Evolutionary conservation across 768 basidiomycete genomes (phyloP), one percentile per base, ranked within the genome.

Genomic region (Psilocybe azurescens): DNA sequence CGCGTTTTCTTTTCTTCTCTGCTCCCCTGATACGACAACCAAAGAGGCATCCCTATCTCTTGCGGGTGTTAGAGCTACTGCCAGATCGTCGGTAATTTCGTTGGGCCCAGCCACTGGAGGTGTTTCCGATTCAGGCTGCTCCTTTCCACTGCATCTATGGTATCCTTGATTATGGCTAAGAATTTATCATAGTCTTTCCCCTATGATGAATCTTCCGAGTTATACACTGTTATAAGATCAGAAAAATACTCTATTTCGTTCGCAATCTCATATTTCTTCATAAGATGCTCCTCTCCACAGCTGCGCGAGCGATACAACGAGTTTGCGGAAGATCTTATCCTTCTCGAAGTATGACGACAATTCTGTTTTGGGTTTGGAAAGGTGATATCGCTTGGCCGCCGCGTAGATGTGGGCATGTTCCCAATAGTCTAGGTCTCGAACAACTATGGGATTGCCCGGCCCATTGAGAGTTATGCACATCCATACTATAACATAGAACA

Each of bases 401-500:
- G 48, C 48, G 28, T 20, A 50, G 11, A 10, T 28, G 4, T n/a
- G 5, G 24, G 28, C 11, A n/a, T 38, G 38, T 20, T 46, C 29
- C 55, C 55, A 56, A 16, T 56, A 8, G 11, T n/a, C 39, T 4
- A 56, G 39, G 13, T 20, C 16, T 24, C 13, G 39, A 5, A 28
- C 3, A 3, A 10, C 28, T 13, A 24, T 13, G 18, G 10, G 29
- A 18, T 44, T 46, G 4, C 38, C 38, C 5, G 59, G 51, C 20
- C 51, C 44, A 18, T 52, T 18, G 30, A 44, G 53, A 9, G 9
- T 10, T 1, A 39, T 24, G 11, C 36, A 53, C 4, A 60, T 47
- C 59, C 59, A 60, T 20, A 28, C 18, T 8, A 41, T 5, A 9
- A 47, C 55, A 46, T 60, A 61, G 4, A 61, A 51, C 16, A 56